A percentile compares a stretch with the other conserved stretches of the same genome.
Evolutionary conservation across 75 land plant genomes (phyloP).

Genomic region (Cunninghamia lanceolata): DNA sequence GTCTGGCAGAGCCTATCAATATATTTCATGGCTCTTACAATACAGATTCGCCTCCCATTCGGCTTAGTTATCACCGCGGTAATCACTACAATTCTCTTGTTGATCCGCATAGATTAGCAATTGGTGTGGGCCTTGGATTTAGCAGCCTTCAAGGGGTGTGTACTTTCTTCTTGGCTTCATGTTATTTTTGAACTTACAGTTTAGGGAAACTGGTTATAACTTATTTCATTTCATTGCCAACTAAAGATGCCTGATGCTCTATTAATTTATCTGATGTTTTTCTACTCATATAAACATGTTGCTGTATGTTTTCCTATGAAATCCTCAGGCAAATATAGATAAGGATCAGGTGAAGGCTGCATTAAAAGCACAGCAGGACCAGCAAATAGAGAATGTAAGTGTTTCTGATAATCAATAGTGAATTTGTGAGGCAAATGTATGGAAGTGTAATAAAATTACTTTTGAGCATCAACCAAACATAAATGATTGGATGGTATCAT

Average conservation of each 20-base stretch:
- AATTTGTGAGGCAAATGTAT: neutral
- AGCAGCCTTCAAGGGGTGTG: conserved; percentile 94
- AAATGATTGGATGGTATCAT: neutral
- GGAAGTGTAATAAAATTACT: no score
- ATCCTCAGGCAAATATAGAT: conserved; percentile 65
- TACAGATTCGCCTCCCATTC: conserved; percentile 91
- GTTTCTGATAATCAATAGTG: neutral
- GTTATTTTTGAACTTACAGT: conserved; percentile 2
- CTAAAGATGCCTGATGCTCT: neutral
- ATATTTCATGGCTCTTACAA: conserved; percentile 91
- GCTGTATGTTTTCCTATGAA: neutral
- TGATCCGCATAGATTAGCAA: conserved; percentile 76
- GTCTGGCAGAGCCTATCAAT: conserved; percentile 87
- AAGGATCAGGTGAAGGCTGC: conserved; percentile 98
- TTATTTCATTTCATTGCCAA: neutral
- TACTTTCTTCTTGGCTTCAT: neutral
- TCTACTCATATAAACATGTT: neutral
- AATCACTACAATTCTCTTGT: conserved; percentile 98
- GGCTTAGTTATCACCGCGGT: conserved; percentile 91
- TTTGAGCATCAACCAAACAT: neutral
- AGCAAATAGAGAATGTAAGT: conserved; percentile 92
- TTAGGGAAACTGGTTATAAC: neutral
- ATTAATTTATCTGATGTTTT: neutral
- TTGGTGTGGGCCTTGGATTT: conserved; percentile 99
- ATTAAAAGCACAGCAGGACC: conserved; percentile 96